Evolutionary conservation across 371 early-diverging fungal genomes (phyloP), one percentile per base, ranked within the genome.

Genomic region (Rhizopus delemar): DNA sequence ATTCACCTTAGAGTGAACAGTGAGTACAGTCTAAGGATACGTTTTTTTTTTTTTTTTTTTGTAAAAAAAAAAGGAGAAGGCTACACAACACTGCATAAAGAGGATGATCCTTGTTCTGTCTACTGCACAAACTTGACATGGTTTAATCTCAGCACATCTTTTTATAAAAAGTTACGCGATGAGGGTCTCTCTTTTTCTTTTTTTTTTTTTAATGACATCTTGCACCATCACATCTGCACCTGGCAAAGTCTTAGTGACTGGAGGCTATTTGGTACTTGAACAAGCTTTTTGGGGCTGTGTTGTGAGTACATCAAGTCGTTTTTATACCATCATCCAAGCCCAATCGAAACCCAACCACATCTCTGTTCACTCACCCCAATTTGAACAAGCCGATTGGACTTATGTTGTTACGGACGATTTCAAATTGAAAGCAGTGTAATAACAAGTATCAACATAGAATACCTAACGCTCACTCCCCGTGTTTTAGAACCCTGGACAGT

Each of bases 191-290:
- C 12, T 34, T 22, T 57, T 22, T 57, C 41, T 51, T 22, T 12
- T 3, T 57, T 22, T 57, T 51, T 51, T 22, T 12, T 3, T 8
- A 12, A 60, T 60, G 60, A 31, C 41, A 28, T 35, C n/a, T 13
- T 51, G 33, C 22, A 71, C 70, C 8, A 57, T 90, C 48, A 87
- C 87, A 4, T 93, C 94, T 15, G 93, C 95, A 3, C 96, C 97
- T 2, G 98, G 98, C 12, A 98, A 98, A 70, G 97, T 96, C 5
- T 87, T 98, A 7, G 48, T 97, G 1, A 77, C 87, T 1, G 98
- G 98, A 45, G 98, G 98, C n/a, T 98, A 98, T 70, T 83, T 97
- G 0, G 95, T 98, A 3, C 82, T 98, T 4, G 95, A 95, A 62
- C 87, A 81, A 41, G 70, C 65, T 8, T 91, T 87, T 73, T 70